phyloP scores from a whole-genome alignment of 2,329 filamentous ascomycete genomes.

The Calycina herbarum region DNA sequence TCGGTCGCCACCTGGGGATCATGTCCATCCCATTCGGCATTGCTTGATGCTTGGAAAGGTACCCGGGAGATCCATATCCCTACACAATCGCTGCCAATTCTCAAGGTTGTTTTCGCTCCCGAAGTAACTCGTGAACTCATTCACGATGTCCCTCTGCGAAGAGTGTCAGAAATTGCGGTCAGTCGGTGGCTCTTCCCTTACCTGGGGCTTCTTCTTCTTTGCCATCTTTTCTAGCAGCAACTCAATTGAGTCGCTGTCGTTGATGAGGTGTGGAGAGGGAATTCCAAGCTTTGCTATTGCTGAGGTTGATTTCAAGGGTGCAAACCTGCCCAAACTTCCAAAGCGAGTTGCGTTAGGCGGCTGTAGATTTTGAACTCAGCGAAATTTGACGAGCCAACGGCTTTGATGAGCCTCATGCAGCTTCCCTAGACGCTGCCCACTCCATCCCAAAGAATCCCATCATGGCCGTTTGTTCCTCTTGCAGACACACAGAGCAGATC shows the following conservation, averaged over 20 bases:
- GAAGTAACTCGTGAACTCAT: conserved; percentile 27
- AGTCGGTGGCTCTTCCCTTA: not conserved
- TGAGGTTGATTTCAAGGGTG: not conserved
- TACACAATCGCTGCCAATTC: conserved; percentile 48
- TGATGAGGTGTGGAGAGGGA: not conserved
- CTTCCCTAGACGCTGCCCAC: not conserved
- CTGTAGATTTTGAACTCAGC: not conserved
- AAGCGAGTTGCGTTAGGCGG: not conserved
- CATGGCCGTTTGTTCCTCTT: not conserved
- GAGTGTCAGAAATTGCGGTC: not conserved
- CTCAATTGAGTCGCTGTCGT: not conserved
- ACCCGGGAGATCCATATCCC: conserved; percentile 44
- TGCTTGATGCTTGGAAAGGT: conserved; percentile 45
- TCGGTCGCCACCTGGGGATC: not conserved
- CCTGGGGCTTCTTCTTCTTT: not conserved
- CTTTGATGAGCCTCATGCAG: not conserved
- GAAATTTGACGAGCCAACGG: not conserved
- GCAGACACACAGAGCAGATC: not conserved
- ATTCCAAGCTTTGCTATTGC: not conserved
- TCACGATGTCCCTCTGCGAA: conserved; percentile 15
- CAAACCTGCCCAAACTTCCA: not conserved
- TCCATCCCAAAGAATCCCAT: not conserved
- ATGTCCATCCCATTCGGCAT: conserved; percentile 45
- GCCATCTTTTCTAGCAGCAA: not conserved
- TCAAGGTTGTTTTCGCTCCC: conserved; percentile 34